phyloP scores from a whole-genome alignment of 768 basidiomycete species.

The Boletellus emodensis region DNA sequence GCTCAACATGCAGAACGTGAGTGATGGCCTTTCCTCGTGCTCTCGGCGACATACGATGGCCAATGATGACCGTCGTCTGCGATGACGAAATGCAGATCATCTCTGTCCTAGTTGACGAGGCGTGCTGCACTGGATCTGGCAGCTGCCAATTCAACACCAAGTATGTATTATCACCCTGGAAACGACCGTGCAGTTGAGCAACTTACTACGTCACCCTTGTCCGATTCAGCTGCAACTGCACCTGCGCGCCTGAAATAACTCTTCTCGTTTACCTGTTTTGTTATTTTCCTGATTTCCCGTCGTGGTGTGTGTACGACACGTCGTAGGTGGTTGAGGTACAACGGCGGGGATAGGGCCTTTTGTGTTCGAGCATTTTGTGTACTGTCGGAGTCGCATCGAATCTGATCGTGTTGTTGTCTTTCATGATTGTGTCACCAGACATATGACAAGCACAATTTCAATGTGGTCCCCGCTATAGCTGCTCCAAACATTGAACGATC shows the following conservation, averaged over 20 bases:
- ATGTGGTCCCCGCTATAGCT: too few species aligned
- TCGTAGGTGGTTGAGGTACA: neutral
- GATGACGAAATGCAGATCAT: slow-evolving; percentile 1
- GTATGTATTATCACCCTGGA: neutral
- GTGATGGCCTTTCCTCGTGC: neutral
- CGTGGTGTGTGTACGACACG: too few species aligned
- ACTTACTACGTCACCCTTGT: neutral
- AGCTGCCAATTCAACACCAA: slow-evolving; percentile 12
- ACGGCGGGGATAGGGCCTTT: neutral
- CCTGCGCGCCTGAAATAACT: neutral
- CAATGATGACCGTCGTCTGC: neutral
- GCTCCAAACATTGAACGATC: too few species aligned
- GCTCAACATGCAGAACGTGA: slow-evolving; percentile 20
- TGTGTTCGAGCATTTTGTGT: too few species aligned
- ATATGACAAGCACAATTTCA: too few species aligned
- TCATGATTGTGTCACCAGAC: too few species aligned
- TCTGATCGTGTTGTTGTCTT: neutral
- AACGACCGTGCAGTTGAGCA: too few species aligned
- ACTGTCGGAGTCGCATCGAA: neutral
- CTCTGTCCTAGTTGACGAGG: slow-evolving; percentile 10
- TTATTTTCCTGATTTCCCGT: neutral
- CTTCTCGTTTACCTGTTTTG: neutral
- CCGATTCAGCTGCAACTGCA: slow-evolving; percentile 14
- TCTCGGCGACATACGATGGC: neutral
- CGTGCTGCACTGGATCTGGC: slow-evolving; percentile 13